phyloP scores from a whole-genome alignment of 78 protist species.

The Anaeramoeba flamelloides region DNA sequence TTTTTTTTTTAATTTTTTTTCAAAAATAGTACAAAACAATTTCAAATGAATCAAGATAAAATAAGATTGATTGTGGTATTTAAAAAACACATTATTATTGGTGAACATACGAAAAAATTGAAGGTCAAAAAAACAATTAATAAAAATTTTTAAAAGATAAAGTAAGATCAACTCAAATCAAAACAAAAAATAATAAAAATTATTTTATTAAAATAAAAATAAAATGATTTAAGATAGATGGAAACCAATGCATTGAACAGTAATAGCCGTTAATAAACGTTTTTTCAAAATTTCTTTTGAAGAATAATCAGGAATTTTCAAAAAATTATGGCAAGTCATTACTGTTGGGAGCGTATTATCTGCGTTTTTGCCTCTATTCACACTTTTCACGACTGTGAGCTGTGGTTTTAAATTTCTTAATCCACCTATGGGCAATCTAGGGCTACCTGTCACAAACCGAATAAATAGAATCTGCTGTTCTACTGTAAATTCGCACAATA shows the following conservation, averaged over 20 bases:
- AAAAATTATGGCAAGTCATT: conserved; percentile 56
- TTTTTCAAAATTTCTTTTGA: conserved; percentile 29
- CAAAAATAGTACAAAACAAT: no score
- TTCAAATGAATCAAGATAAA: no score
- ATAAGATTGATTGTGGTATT: no score
- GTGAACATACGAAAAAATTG: no score
- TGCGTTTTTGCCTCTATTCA: no score
- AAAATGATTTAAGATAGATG: conserved; percentile 34
- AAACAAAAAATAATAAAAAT: no score
- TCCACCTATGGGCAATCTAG: conserved; percentile 51
- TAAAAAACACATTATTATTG: no score
- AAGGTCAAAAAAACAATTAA: no score
- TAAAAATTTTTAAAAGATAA: no score
- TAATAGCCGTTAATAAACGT: conserved; percentile 35
- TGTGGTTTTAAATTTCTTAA: conserved; percentile 27
- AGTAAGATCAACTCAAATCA: no score
- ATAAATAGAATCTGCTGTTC: conserved; percentile 21
- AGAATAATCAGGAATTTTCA: conserved; percentile 63
- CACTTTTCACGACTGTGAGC: conserved; percentile 48
- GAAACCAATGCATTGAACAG: conserved; percentile 37
- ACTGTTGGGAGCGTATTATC: conserved; percentile 1
- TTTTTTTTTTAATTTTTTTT: no score
- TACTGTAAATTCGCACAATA: conserved; percentile 6
- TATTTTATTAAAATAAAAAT: no score
- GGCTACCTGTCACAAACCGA: conserved; percentile 46